These are phyloP conservation scores for Chamaecrista fasciculata DNA, from an alignment of 306 rosid species.

Conservation along the genomic window DNA sequence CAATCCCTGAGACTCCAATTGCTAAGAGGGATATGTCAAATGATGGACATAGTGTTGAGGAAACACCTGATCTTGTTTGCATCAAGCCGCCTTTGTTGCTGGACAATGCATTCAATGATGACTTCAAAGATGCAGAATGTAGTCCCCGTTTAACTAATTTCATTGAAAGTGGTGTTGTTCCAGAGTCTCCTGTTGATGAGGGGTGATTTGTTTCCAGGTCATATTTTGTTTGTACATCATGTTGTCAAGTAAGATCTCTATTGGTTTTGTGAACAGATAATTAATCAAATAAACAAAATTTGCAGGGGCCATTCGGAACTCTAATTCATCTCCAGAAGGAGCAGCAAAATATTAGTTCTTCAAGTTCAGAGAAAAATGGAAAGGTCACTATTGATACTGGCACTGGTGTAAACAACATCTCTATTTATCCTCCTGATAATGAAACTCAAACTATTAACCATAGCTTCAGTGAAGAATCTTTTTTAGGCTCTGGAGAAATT, in stretches of 20 bases:
- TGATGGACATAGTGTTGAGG: slow-evolving; percentile 40
- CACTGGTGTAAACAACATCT: slow-evolving; percentile 28
- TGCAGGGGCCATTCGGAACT: slow-evolving; percentile 50
- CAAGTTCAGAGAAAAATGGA: slow-evolving; percentile 37
- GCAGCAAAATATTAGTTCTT: slow-evolving; percentile 32
- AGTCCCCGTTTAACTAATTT: slow-evolving; percentile 89
- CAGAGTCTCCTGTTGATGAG: slow-evolving; percentile 79
- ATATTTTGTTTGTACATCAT: slow-evolving; percentile 22
- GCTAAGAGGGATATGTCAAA: slow-evolving; percentile 33
- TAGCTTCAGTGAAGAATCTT: slow-evolving; percentile 59
- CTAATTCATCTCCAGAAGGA: slow-evolving; percentile 37
- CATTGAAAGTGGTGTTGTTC: slow-evolving; percentile 76
- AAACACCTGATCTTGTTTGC: slow-evolving; percentile 42
- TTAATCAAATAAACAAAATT: slow-evolving; percentile 28
- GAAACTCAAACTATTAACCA: slow-evolving; percentile 40
- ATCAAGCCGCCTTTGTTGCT: slow-evolving; percentile 36
- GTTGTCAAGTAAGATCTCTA: slow-evolving; percentile 16
- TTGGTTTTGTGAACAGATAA: slow-evolving; percentile 1
- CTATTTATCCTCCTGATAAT: slow-evolving; percentile 38
- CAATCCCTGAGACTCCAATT: slow-evolving; percentile 49
- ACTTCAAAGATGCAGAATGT: slow-evolving; percentile 49
- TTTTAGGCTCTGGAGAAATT: slow-evolving; percentile 53
- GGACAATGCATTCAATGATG: slow-evolving; percentile 36
- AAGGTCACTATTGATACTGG: slow-evolving; percentile 32
- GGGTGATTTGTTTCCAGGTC: slow-evolving; percentile 36